A percentile compares a stretch with the other conserved stretches of the same genome.
phyloP scores from a whole-genome alignment of 352 stramenopile genomes.

The Pythium periplocum region DNA sequence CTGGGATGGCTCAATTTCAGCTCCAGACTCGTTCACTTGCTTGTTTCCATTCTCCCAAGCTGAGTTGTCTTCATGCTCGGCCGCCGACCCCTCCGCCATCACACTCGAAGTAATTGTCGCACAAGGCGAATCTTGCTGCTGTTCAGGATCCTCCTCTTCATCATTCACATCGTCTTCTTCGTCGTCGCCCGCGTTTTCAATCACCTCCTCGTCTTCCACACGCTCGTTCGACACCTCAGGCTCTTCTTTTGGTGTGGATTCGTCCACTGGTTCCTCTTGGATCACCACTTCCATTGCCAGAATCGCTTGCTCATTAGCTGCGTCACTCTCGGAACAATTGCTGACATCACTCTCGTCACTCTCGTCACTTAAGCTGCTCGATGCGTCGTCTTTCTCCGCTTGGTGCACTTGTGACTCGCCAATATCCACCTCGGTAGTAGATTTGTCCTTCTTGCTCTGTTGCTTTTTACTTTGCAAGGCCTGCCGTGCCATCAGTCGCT shows the following conservation, averaged over 20 bases:
- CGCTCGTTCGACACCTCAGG: conserved; percentile 1
- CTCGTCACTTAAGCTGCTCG: conserved; percentile 40
- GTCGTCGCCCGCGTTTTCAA: conserved; percentile 2
- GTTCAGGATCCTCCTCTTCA: not conserved
- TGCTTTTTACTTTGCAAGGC: conserved; percentile 46
- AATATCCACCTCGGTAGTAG: no score
- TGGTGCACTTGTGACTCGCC: conserved; percentile 1
- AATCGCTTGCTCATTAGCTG: conserved; percentile 47
- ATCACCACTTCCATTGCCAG: conserved; percentile 33
- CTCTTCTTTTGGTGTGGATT: not conserved
- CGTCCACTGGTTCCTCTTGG: not conserved
- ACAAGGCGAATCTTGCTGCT: conserved; percentile 1
- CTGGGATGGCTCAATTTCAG: no score
- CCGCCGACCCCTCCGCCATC: no score
- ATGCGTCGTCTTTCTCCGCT: not conserved
- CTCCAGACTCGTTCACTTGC: no score
- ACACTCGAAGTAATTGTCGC: no score
- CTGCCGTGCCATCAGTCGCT: conserved; percentile 52
- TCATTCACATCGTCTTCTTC: not conserved
- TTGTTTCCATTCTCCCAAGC: no score
- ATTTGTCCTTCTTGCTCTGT: conserved; percentile 12
- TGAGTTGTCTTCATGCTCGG: no score
- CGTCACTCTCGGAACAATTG: conserved; percentile 61
- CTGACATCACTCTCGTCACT: conserved; percentile 62
- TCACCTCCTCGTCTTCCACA: conserved; percentile 2